Evolutionary conservation across 1,139 yeast species (phyloP).

Genomic region (Arxiozyma telluris): DNA sequence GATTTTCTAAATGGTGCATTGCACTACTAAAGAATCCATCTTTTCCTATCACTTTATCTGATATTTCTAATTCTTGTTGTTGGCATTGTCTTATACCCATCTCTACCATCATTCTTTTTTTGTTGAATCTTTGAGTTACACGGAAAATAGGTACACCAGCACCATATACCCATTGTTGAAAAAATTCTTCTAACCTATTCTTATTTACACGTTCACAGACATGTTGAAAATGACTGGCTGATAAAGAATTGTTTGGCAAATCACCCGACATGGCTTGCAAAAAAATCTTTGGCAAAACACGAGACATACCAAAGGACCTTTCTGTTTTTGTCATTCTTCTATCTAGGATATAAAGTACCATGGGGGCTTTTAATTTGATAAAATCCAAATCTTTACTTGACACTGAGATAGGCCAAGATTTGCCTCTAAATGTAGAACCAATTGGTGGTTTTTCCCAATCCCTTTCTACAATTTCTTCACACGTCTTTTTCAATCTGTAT

Average conservation of each 20-base stretch:
- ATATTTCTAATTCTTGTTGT: constrained; percentile 39
- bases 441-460: constrained; percentile 82
- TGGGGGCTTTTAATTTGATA: constrained; percentile 70
- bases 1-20: constrained; percentile 19
- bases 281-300: constrained; percentile 86
- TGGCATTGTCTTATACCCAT: constrained; percentile 92
- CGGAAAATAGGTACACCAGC: constrained; percentile 83
- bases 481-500: constrained; percentile 54
- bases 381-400: constrained; percentile 44
- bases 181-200: constrained; percentile 71
- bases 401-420: constrained; percentile 50
- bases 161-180: constrained; percentile 89
- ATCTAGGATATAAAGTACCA: constrained; percentile 76
- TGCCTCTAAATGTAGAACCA: constrained; percentile 54
- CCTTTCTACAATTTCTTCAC: constrained; percentile 57
- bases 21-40: constrained; percentile 26
- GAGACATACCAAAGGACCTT: constrained; percentile 79
- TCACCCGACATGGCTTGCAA: constrained; percentile 96
- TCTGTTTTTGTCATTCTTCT: constrained; percentile 94
- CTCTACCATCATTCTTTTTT: constrained; percentile 87
- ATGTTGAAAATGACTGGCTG: constrained; percentile 79
- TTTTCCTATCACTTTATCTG: constrained; percentile 19
- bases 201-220: constrained; percentile 92
- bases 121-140: constrained; percentile 85
- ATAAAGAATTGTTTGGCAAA: constrained; percentile 63